Evolutionary conservation across 2,329 filamentous ascomycete genomes (phyloP), one percentile per base, ranked within the genome.

Genomic region (Xylariaceae sp.): DNA sequence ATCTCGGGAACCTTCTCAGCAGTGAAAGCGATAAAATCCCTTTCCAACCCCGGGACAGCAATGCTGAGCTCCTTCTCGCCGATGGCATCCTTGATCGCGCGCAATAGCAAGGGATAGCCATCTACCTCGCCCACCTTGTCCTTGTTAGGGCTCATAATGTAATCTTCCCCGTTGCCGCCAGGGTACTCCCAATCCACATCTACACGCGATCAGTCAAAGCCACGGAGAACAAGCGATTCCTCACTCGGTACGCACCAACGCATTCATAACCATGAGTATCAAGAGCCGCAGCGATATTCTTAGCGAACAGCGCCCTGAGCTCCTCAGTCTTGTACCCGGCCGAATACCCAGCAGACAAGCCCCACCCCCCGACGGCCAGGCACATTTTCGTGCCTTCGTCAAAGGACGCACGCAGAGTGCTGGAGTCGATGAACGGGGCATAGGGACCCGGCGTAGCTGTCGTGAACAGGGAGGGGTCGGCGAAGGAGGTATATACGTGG

Each of bases 341-440:
- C 0, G 82, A 79, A 66, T 90, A 92, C 0, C 87, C 88, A 6
- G 72, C 70, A 0, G 82, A 86, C 58, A 91, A 87, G 0, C 88
- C 88, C 89, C 89, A 92, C 49, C 89, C 89, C 9, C 89, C 89
- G 61, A 92, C 85, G 17, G 89, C 88, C 33, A 92, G 79, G 75
- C 88, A 81, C 19, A 92, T 73, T 63, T 88, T 87, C 17, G 87
- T 86, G 23, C 76, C 77, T 0, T 73, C 57, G 6, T 73, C 72
- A 58, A 87, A 85, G 51, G 77, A 74, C 16, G 67, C 56, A 4
- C 85, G 81, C 12, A 80, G 65, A 3, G 56, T 58, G 16, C 45
- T 57, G 9, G 65, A 52, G n/a, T 65, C 53, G 17, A 63, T 61
- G 53, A 70, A 71, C 6, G 69, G 69, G 9, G 62, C 48, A 53